These are phyloP conservation scores for Sphagnum fallax DNA, from an alignment of 228 moss, liverwort and hornwort species.

Conservation along the genomic window DNA sequence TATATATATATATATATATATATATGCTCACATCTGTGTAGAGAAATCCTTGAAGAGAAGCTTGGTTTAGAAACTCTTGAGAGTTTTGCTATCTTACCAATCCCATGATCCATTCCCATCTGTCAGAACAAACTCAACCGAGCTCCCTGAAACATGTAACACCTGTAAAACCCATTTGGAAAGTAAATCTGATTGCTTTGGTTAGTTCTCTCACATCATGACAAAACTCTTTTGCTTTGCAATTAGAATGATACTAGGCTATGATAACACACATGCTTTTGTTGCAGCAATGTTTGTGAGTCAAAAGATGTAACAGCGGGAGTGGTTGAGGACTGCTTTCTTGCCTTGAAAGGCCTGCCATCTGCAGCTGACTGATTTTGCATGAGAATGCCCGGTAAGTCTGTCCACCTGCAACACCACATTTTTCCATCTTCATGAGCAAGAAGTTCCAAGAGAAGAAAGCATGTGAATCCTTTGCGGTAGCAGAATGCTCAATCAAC, in stretches of 20 bases:
- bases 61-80: neutral
- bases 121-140: constrained; percentile 51
- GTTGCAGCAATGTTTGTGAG: neutral
- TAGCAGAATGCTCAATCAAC: constrained; percentile 1
- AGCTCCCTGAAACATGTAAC: constrained; percentile 31
- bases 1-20: neutral
- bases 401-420: constrained; percentile 48
- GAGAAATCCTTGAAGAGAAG: neutral
- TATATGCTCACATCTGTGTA: neutral
- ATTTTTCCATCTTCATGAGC: neutral
- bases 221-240: no score
- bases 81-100: constrained; percentile 26
- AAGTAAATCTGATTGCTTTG: neutral
- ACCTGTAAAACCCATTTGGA: constrained; percentile 17
- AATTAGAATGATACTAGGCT: no score
- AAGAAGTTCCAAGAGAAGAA: neutral
- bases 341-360: constrained; percentile 42
- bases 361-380: constrained; percentile 35
- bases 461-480: neutral
- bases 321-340: neutral
- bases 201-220: no score
- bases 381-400: constrained; percentile 52
- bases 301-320: no score
- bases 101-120: constrained; percentile 60
- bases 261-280: neutral